Evolutionary conservation across 2,329 filamentous ascomycete species (phyloP).

Genomic region (Incumbomyces delicatus): DNA sequence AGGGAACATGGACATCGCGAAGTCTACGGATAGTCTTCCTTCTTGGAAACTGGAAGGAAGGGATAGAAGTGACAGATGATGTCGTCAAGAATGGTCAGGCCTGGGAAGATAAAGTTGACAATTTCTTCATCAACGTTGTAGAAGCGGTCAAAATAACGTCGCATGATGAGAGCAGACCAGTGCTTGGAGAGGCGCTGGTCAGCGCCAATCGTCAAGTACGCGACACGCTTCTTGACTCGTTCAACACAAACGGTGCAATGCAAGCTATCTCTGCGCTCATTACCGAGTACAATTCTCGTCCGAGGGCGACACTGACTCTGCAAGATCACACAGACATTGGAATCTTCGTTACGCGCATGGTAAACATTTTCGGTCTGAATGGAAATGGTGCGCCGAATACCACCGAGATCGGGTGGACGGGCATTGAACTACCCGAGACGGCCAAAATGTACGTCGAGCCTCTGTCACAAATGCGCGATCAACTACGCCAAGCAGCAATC

Average conservation of each 20-base stretch:
- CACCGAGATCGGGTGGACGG: slow-evolving; percentile 52
- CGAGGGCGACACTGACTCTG: slow-evolving; percentile 37
- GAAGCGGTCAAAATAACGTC: slow-evolving; percentile 43
- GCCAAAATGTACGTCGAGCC: slow-evolving; percentile 54
- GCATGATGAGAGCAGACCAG: slow-evolving; percentile 21
- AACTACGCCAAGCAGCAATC: slow-evolving; percentile 47
- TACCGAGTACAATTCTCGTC: slow-evolving; percentile 58
- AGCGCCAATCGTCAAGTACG: slow-evolving; percentile 49
- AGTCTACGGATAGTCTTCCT: slow-evolving; percentile 78
- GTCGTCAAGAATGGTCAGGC: slow-evolving; percentile 62
- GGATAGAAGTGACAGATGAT: slow-evolving; percentile 80
- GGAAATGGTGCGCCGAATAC: slow-evolving; percentile 28
- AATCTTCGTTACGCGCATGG: slow-evolving; percentile 71
- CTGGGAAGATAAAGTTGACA: slow-evolving; percentile 73
- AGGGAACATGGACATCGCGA: slow-evolving; percentile 64
- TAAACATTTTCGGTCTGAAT: slow-evolving; percentile 71
- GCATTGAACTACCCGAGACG: slow-evolving; percentile 50
- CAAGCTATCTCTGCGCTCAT: slow-evolving; percentile 67
- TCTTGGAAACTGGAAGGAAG: slow-evolving; percentile 80
- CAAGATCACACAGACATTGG: slow-evolving; percentile 48
- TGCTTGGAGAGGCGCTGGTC: slow-evolving; percentile 39
- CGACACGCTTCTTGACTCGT: slow-evolving; percentile 67
- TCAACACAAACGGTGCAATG: slow-evolving; percentile 77
- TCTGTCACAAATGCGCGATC: slow-evolving; percentile 47
- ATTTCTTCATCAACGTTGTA: slow-evolving; percentile 43